Evolutionary conservation across 2,329 filamentous ascomycete genomes (phyloP), one percentile per base, ranked within the genome.

Genomic region (Beauveria sp.): DNA sequence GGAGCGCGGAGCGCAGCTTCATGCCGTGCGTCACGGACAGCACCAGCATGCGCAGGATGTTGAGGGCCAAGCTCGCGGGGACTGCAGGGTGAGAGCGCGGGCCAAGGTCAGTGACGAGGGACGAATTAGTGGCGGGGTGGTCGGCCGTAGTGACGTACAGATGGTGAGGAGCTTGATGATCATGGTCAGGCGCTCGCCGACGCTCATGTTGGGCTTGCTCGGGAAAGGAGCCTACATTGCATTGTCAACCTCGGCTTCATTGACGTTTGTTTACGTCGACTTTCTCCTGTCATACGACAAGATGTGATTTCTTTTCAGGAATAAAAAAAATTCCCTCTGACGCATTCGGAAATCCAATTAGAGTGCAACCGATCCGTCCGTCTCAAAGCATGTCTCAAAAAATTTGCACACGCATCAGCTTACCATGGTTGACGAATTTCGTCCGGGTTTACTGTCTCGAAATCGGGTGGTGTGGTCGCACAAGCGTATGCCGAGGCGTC

Each of bases 141-240:
- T 9, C 24, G 22, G n/a, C n/a, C 9, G 28, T 18, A 55, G 34
- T 34, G 18, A 62, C 53, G 18, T 61, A 63, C 67, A 46, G 50
- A 68, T 62, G 59, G 58, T 62, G 34, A 65, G 34, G 5, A 64
- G 20, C 22, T 65, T 63, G 16, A 62, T 28, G 2, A 61, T 20
- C 48, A 69, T 22, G 18, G 52, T 51, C 14, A 64, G 22, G 20
- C 59, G 64, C 57, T 69, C 67, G 14, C 61, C 40, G 28, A 64
- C 43, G 16, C 65, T 67, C 26, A 69, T 62, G 24, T 61, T 58
- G n/a, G 66, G 67, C 44, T 66, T 67, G 54, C 61, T 51, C 24
- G 61, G 58, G 44, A 44, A 53, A 53, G 7, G 20, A 34, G 55
- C 59, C 62, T 61, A 43, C 30, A 50, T 44, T 43, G 56, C 37